Conservation (phyloP, 345 rosid genomes). For the Melastoma malabathricum region DNA sequence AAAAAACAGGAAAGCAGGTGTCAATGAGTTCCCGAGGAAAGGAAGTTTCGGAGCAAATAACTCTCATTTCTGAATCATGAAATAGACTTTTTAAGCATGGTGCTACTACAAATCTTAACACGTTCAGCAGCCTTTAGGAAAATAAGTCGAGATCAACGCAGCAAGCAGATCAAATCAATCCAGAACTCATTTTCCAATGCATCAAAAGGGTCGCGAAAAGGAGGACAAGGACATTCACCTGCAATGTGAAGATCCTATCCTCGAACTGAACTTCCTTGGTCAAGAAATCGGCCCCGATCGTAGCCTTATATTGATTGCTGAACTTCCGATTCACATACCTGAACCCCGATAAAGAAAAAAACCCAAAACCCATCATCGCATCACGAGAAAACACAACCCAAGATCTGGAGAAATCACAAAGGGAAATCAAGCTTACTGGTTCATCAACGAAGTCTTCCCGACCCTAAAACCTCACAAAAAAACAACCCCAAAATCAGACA, state of each 20-base stretch:
- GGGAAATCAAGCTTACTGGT: slow-evolving; percentile 8
- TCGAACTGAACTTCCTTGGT: slow-evolving; percentile 35
- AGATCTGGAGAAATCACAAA: background rate
- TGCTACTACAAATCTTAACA: no score
- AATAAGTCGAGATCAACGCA: no score
- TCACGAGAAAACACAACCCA: background rate
- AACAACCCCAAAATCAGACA: slow-evolving; percentile 1
- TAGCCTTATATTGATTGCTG: slow-evolving; percentile 34
- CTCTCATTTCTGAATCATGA: no score
- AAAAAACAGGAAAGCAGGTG: no score
- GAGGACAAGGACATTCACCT: slow-evolving; percentile 12
- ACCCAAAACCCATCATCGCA: background rate
- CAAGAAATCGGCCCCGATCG: slow-evolving; percentile 37
- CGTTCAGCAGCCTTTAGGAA: no score
- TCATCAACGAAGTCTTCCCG: slow-evolving; percentile 18
- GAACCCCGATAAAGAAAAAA: background rate
- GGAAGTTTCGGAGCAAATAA: no score
- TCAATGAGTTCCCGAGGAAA: no score
- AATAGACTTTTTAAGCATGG: no score
- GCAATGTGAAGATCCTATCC: slow-evolving; percentile 35
- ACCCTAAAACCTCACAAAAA: slow-evolving; percentile 9
- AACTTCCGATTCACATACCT: slow-evolving; percentile 39
- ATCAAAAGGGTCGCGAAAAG: background rate
- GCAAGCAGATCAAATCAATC: no score
- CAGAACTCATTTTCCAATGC: background rate